Base-by-base conservation (phyloP, 345 rosid genomes). In the Linum tenue region DNA sequence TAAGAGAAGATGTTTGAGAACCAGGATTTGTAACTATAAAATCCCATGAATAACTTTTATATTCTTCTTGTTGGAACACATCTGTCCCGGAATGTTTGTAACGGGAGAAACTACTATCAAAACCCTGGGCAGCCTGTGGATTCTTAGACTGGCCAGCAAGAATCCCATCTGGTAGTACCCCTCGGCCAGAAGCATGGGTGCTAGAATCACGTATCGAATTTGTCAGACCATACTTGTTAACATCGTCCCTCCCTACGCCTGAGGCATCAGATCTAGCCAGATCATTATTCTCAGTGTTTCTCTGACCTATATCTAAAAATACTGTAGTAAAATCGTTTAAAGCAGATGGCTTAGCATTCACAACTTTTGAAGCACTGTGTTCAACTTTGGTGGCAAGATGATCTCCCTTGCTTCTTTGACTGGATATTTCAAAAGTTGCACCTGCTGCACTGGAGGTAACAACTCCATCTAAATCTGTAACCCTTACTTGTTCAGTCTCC, bases 391-490 rank as follows among this genome's bases (percentile, higher is more conserved):
- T 59, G 39, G 70, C 35, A 65, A 59, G 50, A 60, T 55, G 73
- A 62, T 39, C 69, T 55, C 56, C 53, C 55, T 64, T 72, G 57
- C 41, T 64, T 56, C 67, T 67, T 10, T 56, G 55, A 66, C 60
- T 56, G 56, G 67, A 72, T 55, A 60, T 64, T 39, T 70, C 64
- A 56, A 39, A 48, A 31, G 63, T 48, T 71, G 68, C 64, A 61
- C 57, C 76, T 40, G 82, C 74, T 53, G 74, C 72, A 73, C 71
- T 66, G 58, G 87, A 82, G 39, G 71, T 75, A 71, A 66, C 81
- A 73, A 69, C 80, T 70, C 81, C 91, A 79, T 81, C 81, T 22
- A 85, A 78, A 73, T 77, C 84, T 43, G 75, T 43, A 59, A 74
- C 56, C 56, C 60, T 76, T 59, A 31, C 73, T 8, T 60, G 64